Base-by-base conservation (phyloP, 1,284 basidiomycete species). In the Paramarasmius palmivorus region DNA sequence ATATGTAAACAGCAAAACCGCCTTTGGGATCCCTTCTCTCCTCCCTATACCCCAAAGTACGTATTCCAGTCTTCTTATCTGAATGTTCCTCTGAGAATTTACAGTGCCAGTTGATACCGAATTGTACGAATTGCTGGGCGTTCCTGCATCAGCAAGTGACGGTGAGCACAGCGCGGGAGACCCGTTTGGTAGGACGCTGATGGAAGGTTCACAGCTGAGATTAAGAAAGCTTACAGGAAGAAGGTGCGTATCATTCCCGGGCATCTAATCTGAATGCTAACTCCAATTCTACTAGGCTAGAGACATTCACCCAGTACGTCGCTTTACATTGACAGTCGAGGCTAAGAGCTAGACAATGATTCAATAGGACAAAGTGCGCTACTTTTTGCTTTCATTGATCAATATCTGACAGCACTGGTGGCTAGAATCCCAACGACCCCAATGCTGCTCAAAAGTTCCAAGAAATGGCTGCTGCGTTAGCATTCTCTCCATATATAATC, bases 211-310 rank as follows among this genome's bases (percentile, higher is more conserved):
- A 12, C 55, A 91, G 90, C 75, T 59, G 92, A 96, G 61, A 92
- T 97, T 66, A 95, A 95, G 73, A 92, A 90, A 67, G 94, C 93
- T 5, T 97, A 97, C 68, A 87, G 90, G 67, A 90, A 83, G 75
- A 94, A 93, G 85, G 92, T 90, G 64, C 52, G 62, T 62, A 34
- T 41, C 52, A 49, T 57, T n/a, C 45, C 40, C 45, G 35, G 57
- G 49, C 41, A 49, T 32, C 35, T 56, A 49, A 50, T 9, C 46
- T 22, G 50, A 50, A 47, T 59, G 66, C 64, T 72, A 39, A 49
- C 17, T 46, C 38, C 70, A 50, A 19, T 61, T 53, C 49, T 59
- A 55, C 14, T 60, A 93, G 91, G 93, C 93, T 44, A 90, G 89
- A 72, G 84, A 92, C 71, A 90, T 93, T 65, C 93, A 95, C 70